These are phyloP conservation scores for Wickerhamiella cacticola DNA, from an alignment of 805 yeast species.

Conservation along the genomic window DNA sequence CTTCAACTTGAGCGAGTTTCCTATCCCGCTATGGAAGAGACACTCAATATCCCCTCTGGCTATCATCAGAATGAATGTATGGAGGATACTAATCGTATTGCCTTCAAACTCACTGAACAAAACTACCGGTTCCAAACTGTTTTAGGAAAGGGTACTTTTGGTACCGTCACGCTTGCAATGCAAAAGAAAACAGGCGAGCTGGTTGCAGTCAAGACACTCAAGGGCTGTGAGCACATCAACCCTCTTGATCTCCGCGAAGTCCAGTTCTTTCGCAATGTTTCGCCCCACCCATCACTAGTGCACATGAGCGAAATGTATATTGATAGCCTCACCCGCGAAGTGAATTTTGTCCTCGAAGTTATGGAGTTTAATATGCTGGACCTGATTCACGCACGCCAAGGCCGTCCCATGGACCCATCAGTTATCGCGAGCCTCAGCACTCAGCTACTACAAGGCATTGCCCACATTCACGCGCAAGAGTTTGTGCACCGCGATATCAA, in stretches of 20 bases:
- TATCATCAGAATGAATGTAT: too few relatives aligned
- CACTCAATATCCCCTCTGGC: neutral
- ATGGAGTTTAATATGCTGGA: conserved; percentile 75
- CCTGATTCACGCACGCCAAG: conserved; percentile 52
- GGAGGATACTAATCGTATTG: neutral
- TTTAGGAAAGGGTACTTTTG: conserved; percentile 25
- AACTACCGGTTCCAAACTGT: conserved; percentile 1
- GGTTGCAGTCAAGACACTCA: conserved; percentile 80
- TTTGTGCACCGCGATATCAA: conserved; percentile 84
- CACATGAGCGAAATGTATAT: conserved; percentile 69
- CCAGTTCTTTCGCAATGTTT: conserved; percentile 36
- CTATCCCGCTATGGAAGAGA: conserved; percentile 1
- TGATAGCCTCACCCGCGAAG: conserved; percentile 45
- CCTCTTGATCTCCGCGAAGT: conserved; percentile 35
- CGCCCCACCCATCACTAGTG: conserved; percentile 60
- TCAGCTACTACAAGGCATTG: conserved; percentile 64
- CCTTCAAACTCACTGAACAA: conserved; percentile 3
- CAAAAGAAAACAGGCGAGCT: conserved; percentile 18
- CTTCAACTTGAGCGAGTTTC: neutral
- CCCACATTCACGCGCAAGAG: conserved; percentile 61
- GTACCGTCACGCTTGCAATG: conserved; percentile 25
- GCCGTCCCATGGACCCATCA: conserved; percentile 40
- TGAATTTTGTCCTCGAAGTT: conserved; percentile 80
- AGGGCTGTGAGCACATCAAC: conserved; percentile 39
- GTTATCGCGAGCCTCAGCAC: conserved; percentile 41